Percentiles rank a stretch among this genome's conserved stretches.
These are phyloP conservation scores for Heliocybe sulcata DNA, from an alignment of 1,284 basidiomycete species.

Conservation along the genomic window DNA sequence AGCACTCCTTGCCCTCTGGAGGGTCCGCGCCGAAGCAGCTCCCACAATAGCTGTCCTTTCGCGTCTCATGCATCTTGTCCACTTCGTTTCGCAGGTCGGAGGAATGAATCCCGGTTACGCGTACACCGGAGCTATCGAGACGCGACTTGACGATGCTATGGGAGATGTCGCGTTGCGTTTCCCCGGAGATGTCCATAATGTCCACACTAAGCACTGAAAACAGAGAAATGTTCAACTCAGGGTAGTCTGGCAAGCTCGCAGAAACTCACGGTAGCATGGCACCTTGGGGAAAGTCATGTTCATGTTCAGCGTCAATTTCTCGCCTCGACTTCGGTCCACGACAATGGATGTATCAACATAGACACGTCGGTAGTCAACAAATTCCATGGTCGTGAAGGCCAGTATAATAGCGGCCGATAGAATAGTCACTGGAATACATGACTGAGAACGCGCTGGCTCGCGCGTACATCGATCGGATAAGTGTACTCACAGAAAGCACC, in stretches of 20 bases:
- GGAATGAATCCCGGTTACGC: constrained; percentile 50
- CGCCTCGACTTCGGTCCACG: constrained; percentile 91
- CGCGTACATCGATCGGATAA: not conserved
- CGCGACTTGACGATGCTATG: constrained; percentile 89
- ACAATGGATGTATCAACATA: constrained; percentile 84
- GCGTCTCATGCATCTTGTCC: constrained; percentile 66
- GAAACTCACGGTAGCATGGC: constrained; percentile 86
- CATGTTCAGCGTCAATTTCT: constrained; percentile 88
- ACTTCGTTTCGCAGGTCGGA: constrained; percentile 79
- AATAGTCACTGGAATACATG: constrained; percentile 75
- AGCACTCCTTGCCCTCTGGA: constrained; percentile 77
- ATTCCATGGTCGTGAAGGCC: constrained; percentile 89
- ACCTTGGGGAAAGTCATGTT: constrained; percentile 96
- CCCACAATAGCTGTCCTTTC: constrained; percentile 78
- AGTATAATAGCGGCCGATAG: constrained; percentile 89
- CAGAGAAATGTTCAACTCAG: not conserved
- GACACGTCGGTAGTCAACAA: constrained; percentile 89
- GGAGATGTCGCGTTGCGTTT: constrained; percentile 84
- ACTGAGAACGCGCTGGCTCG: constrained; percentile 2
- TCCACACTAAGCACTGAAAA: constrained; percentile 83
- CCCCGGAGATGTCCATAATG: constrained; percentile 97
- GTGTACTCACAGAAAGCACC: constrained; percentile 75
- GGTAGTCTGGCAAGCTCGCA: not conserved
- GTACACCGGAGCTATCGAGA: constrained; percentile 53
- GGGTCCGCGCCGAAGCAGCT: constrained; percentile 92